A percentile compares a stretch with the other conserved stretches of the same genome.
Conservation (phyloP, 257 asterid genomes). For the Phtheirospermum japonicum region DNA sequence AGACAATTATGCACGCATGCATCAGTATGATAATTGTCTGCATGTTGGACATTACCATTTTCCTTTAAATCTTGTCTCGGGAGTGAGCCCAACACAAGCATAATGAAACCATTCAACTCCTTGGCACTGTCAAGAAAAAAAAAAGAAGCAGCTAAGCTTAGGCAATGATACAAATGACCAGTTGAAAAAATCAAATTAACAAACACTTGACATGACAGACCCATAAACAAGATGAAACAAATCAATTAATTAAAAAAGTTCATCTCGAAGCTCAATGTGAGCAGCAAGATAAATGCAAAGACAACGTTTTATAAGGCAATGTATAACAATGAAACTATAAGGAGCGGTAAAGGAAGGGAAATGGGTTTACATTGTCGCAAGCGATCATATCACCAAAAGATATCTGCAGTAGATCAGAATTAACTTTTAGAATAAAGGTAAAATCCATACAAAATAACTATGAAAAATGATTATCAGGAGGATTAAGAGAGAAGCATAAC, state of each 20-base stretch:
- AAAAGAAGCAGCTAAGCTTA: slow-evolving; percentile 20
- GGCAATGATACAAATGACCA: neutral
- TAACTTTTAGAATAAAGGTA: slow-evolving; percentile 14
- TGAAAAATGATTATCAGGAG: slow-evolving; percentile 1
- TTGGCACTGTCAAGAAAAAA: slow-evolving; percentile 60
- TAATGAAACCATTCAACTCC: slow-evolving; percentile 99
- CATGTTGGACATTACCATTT: slow-evolving; percentile 99
- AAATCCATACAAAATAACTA: neutral
- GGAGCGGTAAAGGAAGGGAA: slow-evolving; percentile 20
- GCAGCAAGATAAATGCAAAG: too few relatives aligned
- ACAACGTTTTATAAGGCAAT: too few relatives aligned
- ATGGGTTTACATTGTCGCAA: slow-evolving; percentile 76
- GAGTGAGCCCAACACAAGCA: slow-evolving; percentile 91
- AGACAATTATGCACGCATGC: neutral
- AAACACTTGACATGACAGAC: too few relatives aligned
- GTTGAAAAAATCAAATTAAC: neutral
- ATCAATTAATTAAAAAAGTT: too few relatives aligned
- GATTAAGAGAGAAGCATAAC: slow-evolving; percentile 39
- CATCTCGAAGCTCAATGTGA: too few relatives aligned
- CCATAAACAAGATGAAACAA: too few relatives aligned
- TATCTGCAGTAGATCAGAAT: slow-evolving; percentile 50
- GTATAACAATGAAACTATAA: neutral
- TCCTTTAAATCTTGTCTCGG: slow-evolving; percentile 91
- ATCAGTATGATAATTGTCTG: slow-evolving; percentile 44
- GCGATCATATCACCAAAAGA: slow-evolving; percentile 99